These are phyloP conservation scores for Candolleomyces aberdarensis DNA, from an alignment of 768 basidiomycete species.

Conservation along the genomic window DNA sequence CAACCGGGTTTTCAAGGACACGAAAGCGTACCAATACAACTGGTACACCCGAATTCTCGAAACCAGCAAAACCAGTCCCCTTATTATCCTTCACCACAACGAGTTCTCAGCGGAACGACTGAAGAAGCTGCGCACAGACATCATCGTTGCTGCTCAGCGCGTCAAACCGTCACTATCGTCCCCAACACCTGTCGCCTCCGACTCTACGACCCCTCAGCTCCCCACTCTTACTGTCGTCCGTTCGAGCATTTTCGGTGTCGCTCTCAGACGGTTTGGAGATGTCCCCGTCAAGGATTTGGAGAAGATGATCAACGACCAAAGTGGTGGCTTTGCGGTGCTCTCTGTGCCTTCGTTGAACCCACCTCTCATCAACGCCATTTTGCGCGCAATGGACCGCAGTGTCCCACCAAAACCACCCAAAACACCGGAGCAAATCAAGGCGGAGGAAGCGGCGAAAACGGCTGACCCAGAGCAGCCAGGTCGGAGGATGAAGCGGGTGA, in stretches of 20 bases:
- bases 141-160: constrained; percentile 53
- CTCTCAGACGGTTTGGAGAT: constrained; percentile 58
- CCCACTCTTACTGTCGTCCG: constrained; percentile 70
- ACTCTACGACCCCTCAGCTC: constrained; percentile 19
- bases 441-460: constrained; percentile 49
- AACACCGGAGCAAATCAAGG: constrained; percentile 48
- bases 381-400: constrained; percentile 62
- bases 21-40: constrained; percentile 79
- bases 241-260: constrained; percentile 77
- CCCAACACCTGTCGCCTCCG: constrained; percentile 16
- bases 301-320: constrained; percentile 52
- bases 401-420: constrained; percentile 58
- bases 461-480: constrained; percentile 71
- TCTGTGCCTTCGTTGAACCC: constrained; percentile 67
- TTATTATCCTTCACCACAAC: constrained; percentile 77
- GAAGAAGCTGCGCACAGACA: constrained; percentile 65
- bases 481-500: constrained; percentile 58
- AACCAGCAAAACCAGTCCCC: constrained; percentile 50
- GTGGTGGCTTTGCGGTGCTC: constrained; percentile 65
- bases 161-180: constrained; percentile 26
- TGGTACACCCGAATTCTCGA: constrained; percentile 75
- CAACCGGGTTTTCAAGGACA: constrained; percentile 67
- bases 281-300: constrained; percentile 46
- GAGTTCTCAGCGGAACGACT: constrained; percentile 71
- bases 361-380: constrained; percentile 63